Conservation (phyloP, 805 yeast genomes). For the Candida gorgasii region DNA sequence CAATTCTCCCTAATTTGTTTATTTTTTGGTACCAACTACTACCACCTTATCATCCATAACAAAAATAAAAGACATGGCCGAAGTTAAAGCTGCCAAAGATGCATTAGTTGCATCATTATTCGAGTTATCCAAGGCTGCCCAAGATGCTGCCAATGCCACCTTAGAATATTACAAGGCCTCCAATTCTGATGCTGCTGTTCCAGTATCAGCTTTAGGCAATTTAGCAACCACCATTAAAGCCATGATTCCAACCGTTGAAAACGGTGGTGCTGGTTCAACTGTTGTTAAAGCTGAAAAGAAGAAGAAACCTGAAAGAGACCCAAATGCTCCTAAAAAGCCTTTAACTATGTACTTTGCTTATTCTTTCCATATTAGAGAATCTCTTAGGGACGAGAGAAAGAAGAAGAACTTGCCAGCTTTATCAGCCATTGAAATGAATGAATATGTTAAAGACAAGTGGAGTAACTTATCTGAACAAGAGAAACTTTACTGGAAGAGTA, state of each 20-base stretch:
- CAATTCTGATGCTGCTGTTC: slow-evolving; percentile 8
- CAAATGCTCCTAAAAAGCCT: slow-evolving; percentile 95
- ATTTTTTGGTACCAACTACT: slow-evolving; percentile 1
- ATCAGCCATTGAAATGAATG: slow-evolving; percentile 75
- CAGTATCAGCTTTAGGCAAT: slow-evolving; percentile 22
- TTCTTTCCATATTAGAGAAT: slow-evolving; percentile 71
- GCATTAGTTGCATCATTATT: slow-evolving; percentile 68
- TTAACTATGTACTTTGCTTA: slow-evolving; percentile 81
- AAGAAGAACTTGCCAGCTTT: slow-evolving; percentile 58
- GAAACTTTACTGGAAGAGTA: slow-evolving; percentile 68
- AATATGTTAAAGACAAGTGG: slow-evolving; percentile 80
- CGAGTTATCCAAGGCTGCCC: slow-evolving; percentile 84
- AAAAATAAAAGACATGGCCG: slow-evolving; percentile 10
- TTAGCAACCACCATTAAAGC: slow-evolving; percentile 38
- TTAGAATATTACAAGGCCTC: slow-evolving; percentile 30
- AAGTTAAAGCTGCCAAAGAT: slow-evolving; percentile 23
- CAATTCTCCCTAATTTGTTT: slow-evolving; percentile 7
- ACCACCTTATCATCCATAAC: neutral
- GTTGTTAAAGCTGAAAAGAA: slow-evolving; percentile 28
- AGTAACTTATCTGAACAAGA: slow-evolving; percentile 65
- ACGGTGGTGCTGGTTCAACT: slow-evolving; percentile 16
- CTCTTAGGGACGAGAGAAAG: slow-evolving; percentile 67
- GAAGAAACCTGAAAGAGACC: slow-evolving; percentile 62
- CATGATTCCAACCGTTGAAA: slow-evolving; percentile 24
- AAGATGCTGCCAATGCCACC: slow-evolving; percentile 78